A percentile compares a stretch with the other conserved stretches of the same genome.
Evolutionary conservation across 345 rosid species (phyloP).

Genomic region (Cardamine occulta): DNA sequence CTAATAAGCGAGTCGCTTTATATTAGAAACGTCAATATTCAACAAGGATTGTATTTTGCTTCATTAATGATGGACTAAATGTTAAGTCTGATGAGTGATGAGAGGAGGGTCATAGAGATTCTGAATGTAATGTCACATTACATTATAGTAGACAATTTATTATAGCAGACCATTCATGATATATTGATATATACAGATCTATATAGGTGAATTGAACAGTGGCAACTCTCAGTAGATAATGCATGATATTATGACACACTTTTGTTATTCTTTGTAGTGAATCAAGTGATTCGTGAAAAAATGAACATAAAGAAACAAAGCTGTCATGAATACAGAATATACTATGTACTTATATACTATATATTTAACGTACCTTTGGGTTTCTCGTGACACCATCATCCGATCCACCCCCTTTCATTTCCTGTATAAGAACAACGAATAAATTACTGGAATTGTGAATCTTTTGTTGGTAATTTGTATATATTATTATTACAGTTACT

Average conservation of each 20-base stretch:
- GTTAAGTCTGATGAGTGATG: background rate
- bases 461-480: background rate
- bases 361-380: constrained; percentile 7
- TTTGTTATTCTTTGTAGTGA: constrained; percentile 3
- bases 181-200: background rate
- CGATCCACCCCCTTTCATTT: background rate
- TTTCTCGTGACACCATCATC: constrained; percentile 29
- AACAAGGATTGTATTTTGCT: background rate
- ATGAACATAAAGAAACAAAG: constrained; percentile 11
- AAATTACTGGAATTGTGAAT: background rate
- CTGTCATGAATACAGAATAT: background rate
- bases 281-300: constrained; percentile 19
- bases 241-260: constrained; percentile 10
- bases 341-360: background rate
- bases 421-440: background rate
- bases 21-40: background rate
- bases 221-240: background rate
- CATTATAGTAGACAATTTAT: too few relatives aligned
- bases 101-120: background rate
- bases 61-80: background rate
- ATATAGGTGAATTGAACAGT: background rate
- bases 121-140: background rate
- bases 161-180: background rate
- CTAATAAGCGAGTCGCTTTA: too few relatives aligned
- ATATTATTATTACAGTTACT: constrained; percentile 1